Percentiles rank a stretch among this genome's conserved stretches.
Conservation (phyloP, 2,329 filamentous ascomycete genomes). For the Hymenoscyphus linearis region DNA sequence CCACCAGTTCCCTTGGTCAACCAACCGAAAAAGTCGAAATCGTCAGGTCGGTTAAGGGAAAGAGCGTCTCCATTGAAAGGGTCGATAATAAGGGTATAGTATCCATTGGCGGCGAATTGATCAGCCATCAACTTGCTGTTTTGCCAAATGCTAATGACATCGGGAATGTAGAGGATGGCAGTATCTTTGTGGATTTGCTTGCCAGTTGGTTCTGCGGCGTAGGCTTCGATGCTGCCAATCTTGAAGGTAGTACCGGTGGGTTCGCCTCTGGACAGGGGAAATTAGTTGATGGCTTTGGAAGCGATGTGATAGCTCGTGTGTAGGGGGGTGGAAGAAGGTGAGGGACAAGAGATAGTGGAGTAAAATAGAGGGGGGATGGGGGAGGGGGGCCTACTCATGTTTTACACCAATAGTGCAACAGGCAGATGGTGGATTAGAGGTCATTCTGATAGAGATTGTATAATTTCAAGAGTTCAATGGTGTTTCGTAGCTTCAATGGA, state of each 20-base stretch:
- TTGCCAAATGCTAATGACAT: conserved; percentile 36
- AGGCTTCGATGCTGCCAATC: conserved; percentile 30
- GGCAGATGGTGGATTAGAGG: conserved; percentile 30
- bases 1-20: conserved; percentile 27
- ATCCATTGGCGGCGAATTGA: conserved; percentile 63
- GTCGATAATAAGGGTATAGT: conserved; percentile 55
- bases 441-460: conserved; percentile 22
- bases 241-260: conserved; percentile 28
- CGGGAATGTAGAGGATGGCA: conserved; percentile 31
- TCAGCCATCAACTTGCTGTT: conserved; percentile 66
- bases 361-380: neutral
- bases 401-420: conserved; percentile 33
- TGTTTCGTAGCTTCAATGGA: neutral
- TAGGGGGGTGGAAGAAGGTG: neutral
- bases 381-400: conserved; percentile 27
- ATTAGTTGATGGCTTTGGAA: neutral
- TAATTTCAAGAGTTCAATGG: neutral
- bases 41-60: conserved; percentile 42
- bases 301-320: neutral
- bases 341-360: neutral
- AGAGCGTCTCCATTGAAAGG: conserved; percentile 64
- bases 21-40: conserved; percentile 47
- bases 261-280: conserved; percentile 20
- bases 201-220: conserved; percentile 28
- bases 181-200: conserved; percentile 26